Conservation (phyloP, 129 eudicot species). For the Chrysanthemum makinoi region DNA sequence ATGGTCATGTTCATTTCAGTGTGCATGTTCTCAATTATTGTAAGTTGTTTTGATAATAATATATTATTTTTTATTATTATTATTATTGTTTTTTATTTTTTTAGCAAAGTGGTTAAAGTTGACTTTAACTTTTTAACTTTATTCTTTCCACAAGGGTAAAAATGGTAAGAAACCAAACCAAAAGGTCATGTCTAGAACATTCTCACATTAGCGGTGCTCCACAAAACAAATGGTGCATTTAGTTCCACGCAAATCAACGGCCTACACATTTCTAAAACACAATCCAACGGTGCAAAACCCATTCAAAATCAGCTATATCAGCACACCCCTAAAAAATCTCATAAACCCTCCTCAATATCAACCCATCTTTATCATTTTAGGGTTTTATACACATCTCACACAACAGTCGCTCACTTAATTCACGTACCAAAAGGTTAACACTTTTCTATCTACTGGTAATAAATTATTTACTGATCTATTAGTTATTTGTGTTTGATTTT, state of each 20-base stretch:
- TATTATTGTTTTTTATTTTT: too few relatives aligned
- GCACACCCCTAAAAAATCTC: constrained; percentile 25
- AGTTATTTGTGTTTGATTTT: not conserved
- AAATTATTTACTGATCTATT: not conserved
- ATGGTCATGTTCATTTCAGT: too few relatives aligned
- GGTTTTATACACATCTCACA: constrained; percentile 44
- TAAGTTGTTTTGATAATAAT: too few relatives aligned
- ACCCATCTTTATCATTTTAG: constrained; percentile 29
- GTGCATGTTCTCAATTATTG: too few relatives aligned
- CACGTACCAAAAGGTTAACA: constrained; percentile 23
- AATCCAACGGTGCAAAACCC: constrained; percentile 34
- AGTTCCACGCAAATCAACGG: constrained; percentile 25
- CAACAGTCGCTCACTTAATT: constrained; percentile 7
- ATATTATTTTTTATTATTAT: too few relatives aligned
- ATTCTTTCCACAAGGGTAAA: not conserved
- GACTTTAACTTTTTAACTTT: too few relatives aligned
- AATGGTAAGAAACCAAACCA: not conserved
- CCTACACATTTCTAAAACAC: not conserved
- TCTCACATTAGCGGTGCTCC: constrained; percentile 8
- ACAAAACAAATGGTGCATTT: constrained; percentile 20
- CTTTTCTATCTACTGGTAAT: not conserved
- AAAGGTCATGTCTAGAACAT: not conserved
- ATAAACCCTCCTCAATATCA: constrained; percentile 30
- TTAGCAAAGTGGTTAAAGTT: too few relatives aligned
- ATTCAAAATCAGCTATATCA: constrained; percentile 20